Conservation (phyloP, 1,284 basidiomycete species). For the Mycosarcoma mackinlayi region DNA sequence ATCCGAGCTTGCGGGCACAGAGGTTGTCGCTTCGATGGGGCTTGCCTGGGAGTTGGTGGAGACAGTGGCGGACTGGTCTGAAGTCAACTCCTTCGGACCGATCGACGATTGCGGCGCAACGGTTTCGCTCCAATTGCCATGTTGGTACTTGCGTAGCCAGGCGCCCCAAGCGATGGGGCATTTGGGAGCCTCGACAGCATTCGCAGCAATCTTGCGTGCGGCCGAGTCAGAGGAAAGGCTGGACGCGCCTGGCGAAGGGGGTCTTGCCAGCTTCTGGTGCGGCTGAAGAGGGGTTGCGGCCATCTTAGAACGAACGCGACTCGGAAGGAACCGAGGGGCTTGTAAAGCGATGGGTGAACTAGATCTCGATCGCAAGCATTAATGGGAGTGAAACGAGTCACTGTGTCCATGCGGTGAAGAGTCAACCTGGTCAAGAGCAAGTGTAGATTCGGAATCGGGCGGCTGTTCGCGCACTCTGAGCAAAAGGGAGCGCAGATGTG, state of each 20-base stretch:
- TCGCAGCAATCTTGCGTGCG: slow-evolving; percentile 32
- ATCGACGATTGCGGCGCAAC: slow-evolving; percentile 5
- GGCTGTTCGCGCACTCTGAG: too few relatives aligned
- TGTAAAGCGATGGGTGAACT: background rate
- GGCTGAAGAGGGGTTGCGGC: slow-evolving; percentile 14
- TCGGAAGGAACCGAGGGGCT: background rate
- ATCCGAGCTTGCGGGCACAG: background rate
- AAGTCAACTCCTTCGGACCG: background rate
- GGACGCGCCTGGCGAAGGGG: slow-evolving; percentile 23
- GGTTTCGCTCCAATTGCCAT: slow-evolving; percentile 26
- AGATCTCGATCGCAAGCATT: background rate
- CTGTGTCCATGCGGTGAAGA: too few relatives aligned
- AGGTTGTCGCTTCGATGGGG: background rate
- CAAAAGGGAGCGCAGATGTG: too few relatives aligned
- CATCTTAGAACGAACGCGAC: slow-evolving; percentile 9
- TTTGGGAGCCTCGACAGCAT: slow-evolving; percentile 25
- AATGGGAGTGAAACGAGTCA: too few relatives aligned
- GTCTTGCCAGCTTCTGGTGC: slow-evolving; percentile 19
- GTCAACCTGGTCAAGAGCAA: too few relatives aligned
- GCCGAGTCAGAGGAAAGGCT: slow-evolving; percentile 24
- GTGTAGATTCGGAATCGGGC: too few relatives aligned
- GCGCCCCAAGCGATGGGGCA: slow-evolving; percentile 37
- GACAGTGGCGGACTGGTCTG: slow-evolving; percentile 4
- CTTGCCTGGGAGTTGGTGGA: background rate
- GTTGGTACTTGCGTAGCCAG: slow-evolving; percentile 43